phyloP scores from a whole-genome alignment of 2,329 filamentous ascomycete species.

The Scedosporium apiospermum region DNA sequence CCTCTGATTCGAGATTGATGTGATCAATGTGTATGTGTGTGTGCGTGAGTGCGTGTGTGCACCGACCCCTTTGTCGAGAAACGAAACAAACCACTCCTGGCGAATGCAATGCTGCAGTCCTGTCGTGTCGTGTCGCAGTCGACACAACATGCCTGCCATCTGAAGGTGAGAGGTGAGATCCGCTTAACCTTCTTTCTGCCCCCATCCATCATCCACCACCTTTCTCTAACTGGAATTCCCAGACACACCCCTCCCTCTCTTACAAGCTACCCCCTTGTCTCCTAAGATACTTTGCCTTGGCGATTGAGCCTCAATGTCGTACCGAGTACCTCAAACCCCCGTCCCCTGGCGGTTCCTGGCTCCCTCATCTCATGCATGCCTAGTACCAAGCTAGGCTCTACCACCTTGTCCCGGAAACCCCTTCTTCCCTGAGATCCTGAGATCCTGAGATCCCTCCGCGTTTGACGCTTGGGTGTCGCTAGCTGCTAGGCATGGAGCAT shows the following conservation, averaged over 20 bases:
- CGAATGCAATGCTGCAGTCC: background rate
- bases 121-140: background rate
- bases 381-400: background rate
- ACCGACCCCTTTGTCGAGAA: background rate
- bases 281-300: background rate
- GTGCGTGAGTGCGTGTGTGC: background rate
- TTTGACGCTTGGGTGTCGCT: background rate
- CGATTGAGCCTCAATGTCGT: background rate
- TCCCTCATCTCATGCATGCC: background rate
- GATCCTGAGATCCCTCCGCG: background rate
- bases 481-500: constrained; percentile 10
- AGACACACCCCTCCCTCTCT: background rate
- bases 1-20: background rate
- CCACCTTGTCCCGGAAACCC: background rate
- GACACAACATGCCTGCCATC: constrained; percentile 4
- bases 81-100: constrained; percentile 1
- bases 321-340: constrained; percentile 1
- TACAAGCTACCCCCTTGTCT: too few species aligned
- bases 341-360: background rate
- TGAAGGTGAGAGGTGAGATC: background rate
- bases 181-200: background rate
- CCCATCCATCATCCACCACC: background rate
- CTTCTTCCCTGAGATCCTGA: background rate
- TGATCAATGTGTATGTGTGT: too few species aligned
- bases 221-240: background rate